Evolutionary conservation across 2,329 filamentous ascomycete genomes (phyloP), one percentile per base, ranked within the genome.

Genomic region (Alternaria sp.): DNA sequence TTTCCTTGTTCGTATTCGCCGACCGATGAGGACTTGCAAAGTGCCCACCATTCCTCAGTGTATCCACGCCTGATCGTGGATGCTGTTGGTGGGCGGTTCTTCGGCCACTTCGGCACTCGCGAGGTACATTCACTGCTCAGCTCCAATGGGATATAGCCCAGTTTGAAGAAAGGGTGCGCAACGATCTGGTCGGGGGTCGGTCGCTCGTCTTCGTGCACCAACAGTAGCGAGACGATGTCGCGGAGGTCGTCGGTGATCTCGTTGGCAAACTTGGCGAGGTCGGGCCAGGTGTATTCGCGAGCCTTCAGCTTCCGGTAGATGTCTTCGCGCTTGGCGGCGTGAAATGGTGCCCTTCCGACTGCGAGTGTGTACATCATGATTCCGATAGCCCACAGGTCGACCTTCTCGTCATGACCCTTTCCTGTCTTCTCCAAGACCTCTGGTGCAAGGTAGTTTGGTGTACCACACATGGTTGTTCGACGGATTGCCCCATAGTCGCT

Each of bases 311-410:
- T 86, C 72, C 85, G 83, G 81, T 96, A 96, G 64, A 96, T 96
- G 75, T 95, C 92, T 76, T 96, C 92, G 17, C 92, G 92, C 44
- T 92, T 95, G 12, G 90, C 90, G 12, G 96, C 97, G 81, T 99
- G 96, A 79, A 99, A 99, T 0, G 96, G 96, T 1, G 96, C 95
- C 74, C 95, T 96, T 19, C 96, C 97, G 8, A 96, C 96, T 50
- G 98, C 91, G 88, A 99, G 95, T 52, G 96, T 96, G 81, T 97
- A 98, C 90, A 96, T 93, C 78, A 99, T 99, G 70, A 99, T 96
- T 19, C 96, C 96, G 76, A 99, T 86, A 47, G 95, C 97, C 96
- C 96, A 99, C 59, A 99, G 92, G 78, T 99, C 96, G 4, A 99
- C 96, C 84, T 96, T 97, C 77, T 98, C 94, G 70, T 97, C 96